Evolutionary conservation across 306 rosid species (phyloP).

Genomic region (Acacia crassicarpa): DNA sequence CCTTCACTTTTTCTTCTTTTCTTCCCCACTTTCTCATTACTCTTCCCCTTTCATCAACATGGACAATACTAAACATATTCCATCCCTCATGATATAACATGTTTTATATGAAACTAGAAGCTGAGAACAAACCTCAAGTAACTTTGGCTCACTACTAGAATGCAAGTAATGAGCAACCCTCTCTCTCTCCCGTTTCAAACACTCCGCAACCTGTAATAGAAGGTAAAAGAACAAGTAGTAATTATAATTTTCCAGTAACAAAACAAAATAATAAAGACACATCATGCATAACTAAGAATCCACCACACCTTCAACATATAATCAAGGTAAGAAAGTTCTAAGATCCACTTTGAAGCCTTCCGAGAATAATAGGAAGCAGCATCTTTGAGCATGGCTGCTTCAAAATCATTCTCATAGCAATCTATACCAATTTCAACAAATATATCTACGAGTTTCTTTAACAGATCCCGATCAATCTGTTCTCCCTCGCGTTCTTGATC

Average conservation of each 20-base stretch:
- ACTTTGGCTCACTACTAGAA: slow-evolving; percentile 55
- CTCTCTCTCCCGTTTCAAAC: slow-evolving; percentile 63
- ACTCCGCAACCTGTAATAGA: slow-evolving; percentile 52
- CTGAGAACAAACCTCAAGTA: slow-evolving; percentile 50
- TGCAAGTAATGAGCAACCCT: slow-evolving; percentile 63
- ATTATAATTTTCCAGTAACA: background rate
- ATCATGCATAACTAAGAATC: slow-evolving; percentile 14
- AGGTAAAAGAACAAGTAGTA: slow-evolving; percentile 16
- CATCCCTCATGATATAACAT: background rate
- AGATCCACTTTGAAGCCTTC: slow-evolving; percentile 86
- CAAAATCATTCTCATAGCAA: slow-evolving; percentile 74
- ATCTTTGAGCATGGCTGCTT: slow-evolving; percentile 67
- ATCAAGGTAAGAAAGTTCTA: slow-evolving; percentile 79
- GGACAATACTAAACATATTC: background rate
- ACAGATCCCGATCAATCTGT: slow-evolving; percentile 80
- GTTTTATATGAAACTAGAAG: background rate
- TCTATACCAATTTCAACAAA: slow-evolving; percentile 95
- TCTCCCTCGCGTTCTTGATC: slow-evolving; percentile 97
- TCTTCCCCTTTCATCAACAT: background rate
- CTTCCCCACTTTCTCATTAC: background rate
- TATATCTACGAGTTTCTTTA: slow-evolving; percentile 80
- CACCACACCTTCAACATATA: slow-evolving; percentile 67
- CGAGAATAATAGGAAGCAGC: slow-evolving; percentile 79
- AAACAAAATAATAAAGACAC: slow-evolving; percentile 2
- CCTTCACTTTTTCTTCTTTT: background rate